Conservation (phyloP, 2,329 filamentous ascomycete species). For the Colletotrichum plurivorum region DNA sequence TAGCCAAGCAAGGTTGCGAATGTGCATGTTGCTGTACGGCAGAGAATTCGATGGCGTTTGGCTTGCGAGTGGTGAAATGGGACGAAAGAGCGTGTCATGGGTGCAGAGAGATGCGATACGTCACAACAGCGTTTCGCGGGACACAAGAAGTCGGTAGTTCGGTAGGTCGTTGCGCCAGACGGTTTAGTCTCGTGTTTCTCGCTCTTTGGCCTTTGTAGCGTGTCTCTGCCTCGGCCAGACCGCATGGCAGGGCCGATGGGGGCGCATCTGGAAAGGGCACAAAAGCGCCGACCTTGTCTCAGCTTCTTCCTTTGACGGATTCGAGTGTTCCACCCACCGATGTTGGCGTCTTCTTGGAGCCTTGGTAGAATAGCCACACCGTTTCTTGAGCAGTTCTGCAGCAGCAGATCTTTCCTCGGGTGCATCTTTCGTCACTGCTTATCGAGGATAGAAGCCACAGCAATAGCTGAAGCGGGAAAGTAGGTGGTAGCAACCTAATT, state of each 20-base stretch:
- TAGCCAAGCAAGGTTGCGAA: constrained; percentile 1
- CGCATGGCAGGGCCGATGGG: constrained; percentile 25
- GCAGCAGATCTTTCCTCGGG: neutral
- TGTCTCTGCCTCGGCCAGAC: constrained; percentile 20
- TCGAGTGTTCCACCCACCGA: constrained; percentile 18
- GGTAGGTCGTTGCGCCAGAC: constrained; percentile 10
- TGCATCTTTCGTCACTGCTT: no score
- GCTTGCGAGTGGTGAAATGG: constrained; percentile 11
- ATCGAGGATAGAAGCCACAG: no score
- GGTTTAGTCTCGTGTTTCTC: constrained; percentile 23
- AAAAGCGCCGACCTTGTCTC: constrained; percentile 25
- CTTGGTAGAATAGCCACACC: constrained; percentile 29
- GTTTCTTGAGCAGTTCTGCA: constrained; percentile 22
- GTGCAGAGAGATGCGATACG: neutral
- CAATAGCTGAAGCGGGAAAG: no score
- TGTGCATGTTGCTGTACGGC: neutral
- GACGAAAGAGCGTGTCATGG: constrained; percentile 6
- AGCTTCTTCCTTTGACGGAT: constrained; percentile 27
- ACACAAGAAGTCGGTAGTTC: constrained; percentile 9
- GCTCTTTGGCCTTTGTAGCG: constrained; percentile 32
- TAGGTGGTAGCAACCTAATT: no score
- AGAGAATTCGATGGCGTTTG: constrained; percentile 10
- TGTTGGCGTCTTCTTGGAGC: neutral
- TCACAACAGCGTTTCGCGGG: constrained; percentile 21
- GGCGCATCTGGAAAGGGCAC: constrained; percentile 18